Percentiles rank a stretch among this genome's conserved stretches.
These are phyloP conservation scores for Epichloe festucae DNA, from an alignment of 2,329 filamentous ascomycete genomes.

Conservation along the genomic window DNA sequence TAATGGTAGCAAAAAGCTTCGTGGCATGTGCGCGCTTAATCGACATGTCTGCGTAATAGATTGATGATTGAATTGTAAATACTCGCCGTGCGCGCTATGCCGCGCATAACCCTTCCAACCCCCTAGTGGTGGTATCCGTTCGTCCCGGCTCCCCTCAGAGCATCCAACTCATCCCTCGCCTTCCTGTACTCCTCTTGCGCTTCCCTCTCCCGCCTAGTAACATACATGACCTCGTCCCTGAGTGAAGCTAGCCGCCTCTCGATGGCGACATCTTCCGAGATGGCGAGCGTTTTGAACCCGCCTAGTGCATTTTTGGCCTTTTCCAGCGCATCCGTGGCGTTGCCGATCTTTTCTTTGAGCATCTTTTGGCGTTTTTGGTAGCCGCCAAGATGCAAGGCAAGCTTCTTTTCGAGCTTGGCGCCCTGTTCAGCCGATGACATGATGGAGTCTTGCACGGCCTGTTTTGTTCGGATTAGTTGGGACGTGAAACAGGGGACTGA, in stretches of 20 bases:
- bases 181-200: slow-evolving; percentile 75
- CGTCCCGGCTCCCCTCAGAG: slow-evolving; percentile 28
- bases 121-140: slow-evolving; percentile 27
- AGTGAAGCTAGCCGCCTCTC: slow-evolving; percentile 58
- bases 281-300: slow-evolving; percentile 61
- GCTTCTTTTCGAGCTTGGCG: slow-evolving; percentile 86
- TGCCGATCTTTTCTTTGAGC: slow-evolving; percentile 64
- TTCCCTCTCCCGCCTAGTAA: slow-evolving; percentile 73
- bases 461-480: background rate
- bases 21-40: no score
- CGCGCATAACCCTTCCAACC: background rate
- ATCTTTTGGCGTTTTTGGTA: slow-evolving; percentile 79
- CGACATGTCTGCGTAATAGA: no score
- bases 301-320: slow-evolving; percentile 61
- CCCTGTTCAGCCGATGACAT: slow-evolving; percentile 63
- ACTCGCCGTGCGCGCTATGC: no score
- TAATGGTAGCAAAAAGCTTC: no score
- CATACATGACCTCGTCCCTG: slow-evolving; percentile 69
- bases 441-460: slow-evolving; percentile 62
- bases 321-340: slow-evolving; percentile 61
- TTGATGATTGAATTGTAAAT: no score
- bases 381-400: slow-evolving; percentile 74
- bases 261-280: slow-evolving; percentile 69
- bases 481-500: background rate
- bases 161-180: slow-evolving; percentile 64